A percentile compares a stretch with the other conserved stretches of the same genome.
These are phyloP conservation scores for Tilletia horrida DNA, from an alignment of 1,284 basidiomycete genomes.

Conservation along the genomic window DNA sequence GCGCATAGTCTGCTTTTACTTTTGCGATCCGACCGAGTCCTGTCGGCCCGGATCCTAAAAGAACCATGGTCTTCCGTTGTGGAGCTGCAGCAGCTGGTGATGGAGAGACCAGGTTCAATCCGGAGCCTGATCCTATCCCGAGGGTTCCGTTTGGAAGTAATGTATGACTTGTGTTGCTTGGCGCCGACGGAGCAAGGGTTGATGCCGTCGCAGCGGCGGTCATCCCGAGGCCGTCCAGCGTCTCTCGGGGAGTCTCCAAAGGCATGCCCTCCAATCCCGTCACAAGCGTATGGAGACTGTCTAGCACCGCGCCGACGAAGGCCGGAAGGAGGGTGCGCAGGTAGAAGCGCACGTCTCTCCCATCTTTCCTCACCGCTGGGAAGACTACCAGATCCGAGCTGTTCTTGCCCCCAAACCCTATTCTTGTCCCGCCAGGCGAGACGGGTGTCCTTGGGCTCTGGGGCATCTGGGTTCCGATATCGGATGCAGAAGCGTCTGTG, in stretches of 20 bases:
- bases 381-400: slow-evolving; percentile 47
- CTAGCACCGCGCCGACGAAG: slow-evolving; percentile 41
- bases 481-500: background rate
- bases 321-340: slow-evolving; percentile 47
- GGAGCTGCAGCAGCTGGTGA: background rate
- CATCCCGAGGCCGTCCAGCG: slow-evolving; percentile 33
- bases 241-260: slow-evolving; percentile 52
- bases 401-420: slow-evolving; percentile 38
- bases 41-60: slow-evolving; percentile 29
- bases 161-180: background rate
- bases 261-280: slow-evolving; percentile 41
- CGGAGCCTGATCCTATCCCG: background rate
- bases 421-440: background rate
- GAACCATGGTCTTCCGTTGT: slow-evolving; percentile 14
- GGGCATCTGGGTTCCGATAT: background rate
- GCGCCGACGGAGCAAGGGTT: slow-evolving; percentile 4
- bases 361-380: slow-evolving; percentile 48
- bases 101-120: background rate
- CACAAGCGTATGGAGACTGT: slow-evolving; percentile 42
- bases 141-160: background rate
- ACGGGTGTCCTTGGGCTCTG: background rate
- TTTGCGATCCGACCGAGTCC: slow-evolving; percentile 44
- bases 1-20: slow-evolving; percentile 42
- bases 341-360: slow-evolving; percentile 51
- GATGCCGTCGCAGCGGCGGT: slow-evolving; percentile 18